Percentiles rank a stretch among this genome's conserved stretches.
Evolutionary conservation across 2,329 filamentous ascomycete genomes (phyloP).

Genomic region (Chaetomium sp.): DNA sequence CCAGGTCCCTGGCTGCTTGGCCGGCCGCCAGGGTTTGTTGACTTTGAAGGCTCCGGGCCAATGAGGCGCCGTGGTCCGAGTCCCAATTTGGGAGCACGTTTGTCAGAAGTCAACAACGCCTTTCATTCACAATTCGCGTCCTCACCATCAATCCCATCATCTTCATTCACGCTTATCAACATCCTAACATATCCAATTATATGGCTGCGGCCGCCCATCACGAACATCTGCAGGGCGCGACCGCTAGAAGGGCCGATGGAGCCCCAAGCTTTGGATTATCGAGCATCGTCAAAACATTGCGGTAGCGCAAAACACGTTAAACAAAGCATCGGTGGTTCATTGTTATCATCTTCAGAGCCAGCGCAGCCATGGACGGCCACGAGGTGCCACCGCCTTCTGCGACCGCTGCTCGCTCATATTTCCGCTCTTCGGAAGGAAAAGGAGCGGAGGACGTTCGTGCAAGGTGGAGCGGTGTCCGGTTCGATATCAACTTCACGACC

Average conservation of each 20-base stretch:
- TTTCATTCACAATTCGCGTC: no score
- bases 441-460: constrained; percentile 15
- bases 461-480: neutral
- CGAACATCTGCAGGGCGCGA: no score
- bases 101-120: neutral
- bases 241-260: constrained; percentile 7
- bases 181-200: neutral
- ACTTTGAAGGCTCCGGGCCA: no score
- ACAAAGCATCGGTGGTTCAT: neutral
- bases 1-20: no score
- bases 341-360: constrained; percentile 4
- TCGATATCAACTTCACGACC: neutral
- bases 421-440: constrained; percentile 33
- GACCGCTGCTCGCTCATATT: constrained; percentile 40
- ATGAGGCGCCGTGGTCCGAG: no score
- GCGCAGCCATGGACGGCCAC: constrained; percentile 39
- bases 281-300: constrained; percentile 4
- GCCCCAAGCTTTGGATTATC: neutral
- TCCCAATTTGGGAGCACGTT: no score
- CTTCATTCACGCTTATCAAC: neutral
- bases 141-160: no score
- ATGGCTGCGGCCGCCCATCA: no score
- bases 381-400: constrained; percentile 41
- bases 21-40: no score
- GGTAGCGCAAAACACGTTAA: neutral